Conservation (phyloP, 2,329 filamentous ascomycete genomes). For the Fusarium equiseti region DNA sequence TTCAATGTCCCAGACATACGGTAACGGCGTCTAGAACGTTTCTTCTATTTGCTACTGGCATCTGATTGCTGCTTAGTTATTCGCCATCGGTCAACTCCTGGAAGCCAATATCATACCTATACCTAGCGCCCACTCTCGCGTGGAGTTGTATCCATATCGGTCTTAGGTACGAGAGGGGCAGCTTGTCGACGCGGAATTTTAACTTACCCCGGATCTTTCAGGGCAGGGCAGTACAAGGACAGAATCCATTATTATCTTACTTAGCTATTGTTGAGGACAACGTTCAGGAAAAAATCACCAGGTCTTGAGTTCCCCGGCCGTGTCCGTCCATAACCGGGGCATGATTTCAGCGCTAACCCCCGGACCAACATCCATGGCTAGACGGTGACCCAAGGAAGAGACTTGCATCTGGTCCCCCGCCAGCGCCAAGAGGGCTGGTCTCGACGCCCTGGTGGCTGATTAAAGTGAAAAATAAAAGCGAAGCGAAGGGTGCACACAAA, state of each 20-base stretch:
- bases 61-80: neutral
- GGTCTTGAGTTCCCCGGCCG: conserved; percentile 23
- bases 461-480: conserved; percentile 9
- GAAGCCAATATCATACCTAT: neutral
- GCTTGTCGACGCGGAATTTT: conserved; percentile 8
- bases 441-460: conserved; percentile 33
- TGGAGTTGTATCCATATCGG: conserved; percentile 22
- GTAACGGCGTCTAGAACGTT: conserved; percentile 7
- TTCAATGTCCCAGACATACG: neutral
- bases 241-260: neutral
- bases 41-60: neutral
- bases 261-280: neutral
- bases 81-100: neutral
- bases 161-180: conserved; percentile 25
- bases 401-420: conserved; percentile 35
- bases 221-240: conserved; percentile 9
- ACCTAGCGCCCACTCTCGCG: conserved; percentile 15
- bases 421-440: conserved; percentile 28
- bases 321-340: conserved; percentile 23
- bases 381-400: conserved; percentile 27
- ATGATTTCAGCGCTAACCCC: conserved; percentile 38
- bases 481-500: conserved; percentile 1
- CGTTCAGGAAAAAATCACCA: conserved; percentile 14
- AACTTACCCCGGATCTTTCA: conserved; percentile 21
- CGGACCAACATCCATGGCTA: conserved; percentile 20